phyloP scores from a whole-genome alignment of 176 grass and related monocot species.

The Areca catechu region DNA sequence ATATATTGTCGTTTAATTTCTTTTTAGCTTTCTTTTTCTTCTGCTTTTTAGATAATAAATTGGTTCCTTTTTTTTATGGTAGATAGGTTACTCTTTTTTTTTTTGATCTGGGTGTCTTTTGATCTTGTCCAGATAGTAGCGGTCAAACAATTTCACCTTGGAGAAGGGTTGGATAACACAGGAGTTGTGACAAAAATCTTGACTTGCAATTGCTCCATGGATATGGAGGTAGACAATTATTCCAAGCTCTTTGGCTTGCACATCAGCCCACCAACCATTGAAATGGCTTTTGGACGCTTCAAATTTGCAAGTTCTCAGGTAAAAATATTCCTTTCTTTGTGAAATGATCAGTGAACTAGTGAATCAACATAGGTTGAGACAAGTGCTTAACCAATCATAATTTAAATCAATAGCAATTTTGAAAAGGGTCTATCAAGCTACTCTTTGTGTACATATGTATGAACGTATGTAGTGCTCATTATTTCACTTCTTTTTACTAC shows the following conservation, averaged over 20 bases:
- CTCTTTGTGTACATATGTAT: too few species aligned
- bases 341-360: too few species aligned
- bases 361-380: too few species aligned
- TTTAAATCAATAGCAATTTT: too few species aligned
- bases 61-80: too few species aligned
- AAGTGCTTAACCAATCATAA: too few species aligned
- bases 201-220: constrained; percentile 73
- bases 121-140: constrained; percentile 22
- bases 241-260: constrained; percentile 72
- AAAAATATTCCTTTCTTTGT: not conserved
- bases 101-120: not conserved
- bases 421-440: too few species aligned
- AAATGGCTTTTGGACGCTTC: constrained; percentile 55
- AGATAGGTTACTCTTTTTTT: not conserved
- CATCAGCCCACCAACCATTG: constrained; percentile 33
- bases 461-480: too few species aligned
- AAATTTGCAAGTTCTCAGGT: constrained; percentile 55
- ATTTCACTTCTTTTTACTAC: too few species aligned
- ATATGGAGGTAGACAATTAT: constrained; percentile 68
- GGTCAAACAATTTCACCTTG: constrained; percentile 60
- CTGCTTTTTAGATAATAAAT: too few species aligned
- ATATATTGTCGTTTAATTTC: too few species aligned
- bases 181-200: constrained; percentile 80
- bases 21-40: too few species aligned
- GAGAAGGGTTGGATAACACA: constrained; percentile 67